Conservation (phyloP, 1,284 basidiomycete genomes). For the Lentinula novae-zelandiae region DNA sequence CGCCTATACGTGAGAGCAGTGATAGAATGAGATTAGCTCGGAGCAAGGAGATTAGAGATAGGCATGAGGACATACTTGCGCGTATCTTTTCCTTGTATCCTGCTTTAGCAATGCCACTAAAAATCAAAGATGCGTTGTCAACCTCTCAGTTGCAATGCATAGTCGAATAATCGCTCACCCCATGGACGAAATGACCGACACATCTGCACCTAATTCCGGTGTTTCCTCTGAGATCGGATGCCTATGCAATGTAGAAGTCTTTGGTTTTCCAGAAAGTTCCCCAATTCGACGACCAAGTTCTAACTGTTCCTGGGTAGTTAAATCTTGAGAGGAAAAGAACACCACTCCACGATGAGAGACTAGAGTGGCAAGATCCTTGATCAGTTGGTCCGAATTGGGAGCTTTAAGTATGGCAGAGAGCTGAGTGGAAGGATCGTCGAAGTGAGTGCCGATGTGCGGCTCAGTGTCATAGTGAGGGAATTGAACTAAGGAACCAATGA, state of each 20-base stretch:
- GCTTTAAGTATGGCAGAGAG: constrained; percentile 27
- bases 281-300: constrained; percentile 50
- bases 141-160: not conserved
- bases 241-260: constrained; percentile 51
- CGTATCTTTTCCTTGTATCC: constrained; percentile 26
- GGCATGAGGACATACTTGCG: constrained; percentile 23
- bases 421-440: constrained; percentile 27
- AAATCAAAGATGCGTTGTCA: not conserved
- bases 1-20: constrained; percentile 9
- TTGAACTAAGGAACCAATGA: constrained; percentile 23
- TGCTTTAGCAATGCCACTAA: constrained; percentile 35
- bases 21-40: not conserved
- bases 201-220: constrained; percentile 44
- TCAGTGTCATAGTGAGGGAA: constrained; percentile 27
- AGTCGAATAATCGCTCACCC: constrained; percentile 15
- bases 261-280: constrained; percentile 53
- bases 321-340: constrained; percentile 56
- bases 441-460: constrained; percentile 32
- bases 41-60: not conserved
- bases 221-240: constrained; percentile 61
- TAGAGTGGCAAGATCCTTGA: constrained; percentile 43
- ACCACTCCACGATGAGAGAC: constrained; percentile 70
- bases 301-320: constrained; percentile 32
- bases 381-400: constrained; percentile 27
- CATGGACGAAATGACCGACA: constrained; percentile 43